Evolutionary conservation across 148 eudicot genomes (phyloP), one percentile per base, ranked within the genome.

Genomic region (Diospyros kaki): DNA sequence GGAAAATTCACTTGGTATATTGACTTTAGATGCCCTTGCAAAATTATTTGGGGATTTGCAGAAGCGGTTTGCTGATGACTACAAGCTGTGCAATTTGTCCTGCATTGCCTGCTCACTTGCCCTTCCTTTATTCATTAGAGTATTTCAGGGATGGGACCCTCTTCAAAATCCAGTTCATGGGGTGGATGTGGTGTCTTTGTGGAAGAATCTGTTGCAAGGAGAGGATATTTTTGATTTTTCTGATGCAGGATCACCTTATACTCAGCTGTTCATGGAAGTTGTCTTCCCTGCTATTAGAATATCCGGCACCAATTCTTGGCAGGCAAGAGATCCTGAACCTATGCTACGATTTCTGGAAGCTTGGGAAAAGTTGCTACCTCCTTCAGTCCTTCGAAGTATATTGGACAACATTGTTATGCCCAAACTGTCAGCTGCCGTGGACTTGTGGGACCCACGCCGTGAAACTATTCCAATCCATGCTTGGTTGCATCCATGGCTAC

Each of bases 401-500:
- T 81, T 92, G 68, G 97, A 94, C 76, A 83, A 77, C 75, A 62
- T 94, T 66, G 80, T 91, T 52, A 83, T 90, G 93, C 95, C 95
- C 3, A 94, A 94, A 78, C 71, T 92, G 69, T 78, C 90, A 38
- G 90, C 87, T 76, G 97, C 96, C 40, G 92, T 92, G 38, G 89
- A 86, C 52, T 83, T 88, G 1, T 94, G 98, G 98, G 95, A 94
- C 58, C 97, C 93, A 58, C 88, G 91, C 44, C 50, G 74, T 65
- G 98, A 94, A 86, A 94, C 91, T 3, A 89, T 92, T 71, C 92
- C 98, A 6, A 90, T 94, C 55, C 98, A 94, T 79, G 84, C 84
- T 1, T 92, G 97, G 98, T 67, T 94, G 72, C 97, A 94, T 75
- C 98, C 98, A 42, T 94, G 98, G 98, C 76, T 94, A 73, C 98